Evolutionary conservation across 129 eudicot genomes (phyloP), one percentile per base, ranked within the genome.

Genomic region (Helianthus tuberosus): DNA sequence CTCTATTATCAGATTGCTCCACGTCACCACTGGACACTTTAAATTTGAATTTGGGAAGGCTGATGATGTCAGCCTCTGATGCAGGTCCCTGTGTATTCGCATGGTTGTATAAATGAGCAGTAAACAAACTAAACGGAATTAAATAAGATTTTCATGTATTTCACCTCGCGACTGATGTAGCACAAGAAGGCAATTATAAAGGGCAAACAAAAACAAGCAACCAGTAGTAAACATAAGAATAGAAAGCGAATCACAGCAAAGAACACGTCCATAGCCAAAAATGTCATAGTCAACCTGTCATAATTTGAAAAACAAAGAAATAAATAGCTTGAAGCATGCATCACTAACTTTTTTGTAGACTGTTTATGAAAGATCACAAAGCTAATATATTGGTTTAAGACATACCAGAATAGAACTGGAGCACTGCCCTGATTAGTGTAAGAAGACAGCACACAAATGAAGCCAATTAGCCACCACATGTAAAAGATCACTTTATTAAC

Each of bases 341-440:
- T 71, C 75, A 39, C 53, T 57, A 59, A 11, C 49, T 44, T 23
- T 58, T 57, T 72, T 41, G 43, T n/a, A 62, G 35, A 47, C 43
- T 70, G 64, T 53, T 71, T 20, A 71, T 38, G 16, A 62, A 66
- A 57, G 36, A 5, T 25, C 14, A 58, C 35, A 58, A 58, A 27
- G 8, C 39, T 11, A 58, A 5, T 32, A 57, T 11, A 71, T 32
- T 3, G 69, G 39, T 50, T 57, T 54, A 35, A 41, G 69, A 66
- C 91, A 66, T 87, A 92, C 98, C 98, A 89, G 81, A 81, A 92
- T 64, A 92, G 81, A 15, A 79, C 84, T 69, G 91, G 94, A 72
- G 96, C 47, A 43, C 11, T 89, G 78, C 69, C 75, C 51, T 73
- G 81, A 67, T 53, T 11, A 61, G 82, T 79, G 74, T 89, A 83